Conservation (phyloP, 1,139 yeast species). For the Arxiozyma slooffiae region DNA sequence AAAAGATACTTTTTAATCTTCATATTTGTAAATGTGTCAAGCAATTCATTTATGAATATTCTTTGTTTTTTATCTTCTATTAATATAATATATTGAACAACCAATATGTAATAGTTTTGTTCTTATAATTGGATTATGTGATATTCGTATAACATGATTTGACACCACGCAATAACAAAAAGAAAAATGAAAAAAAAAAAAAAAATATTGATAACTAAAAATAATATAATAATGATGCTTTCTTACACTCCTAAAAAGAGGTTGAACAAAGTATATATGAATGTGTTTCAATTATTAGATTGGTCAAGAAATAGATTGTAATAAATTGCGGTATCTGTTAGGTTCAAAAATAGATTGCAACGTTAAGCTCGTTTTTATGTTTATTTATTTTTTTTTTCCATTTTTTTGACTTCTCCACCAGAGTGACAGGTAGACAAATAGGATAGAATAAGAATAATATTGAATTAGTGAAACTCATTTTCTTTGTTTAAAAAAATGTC, state of each 20-base stretch:
- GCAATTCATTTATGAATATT: neutral
- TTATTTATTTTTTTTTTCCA: neutral
- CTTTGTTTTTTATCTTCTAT: neutral
- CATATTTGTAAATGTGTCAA: no score
- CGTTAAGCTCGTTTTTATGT: no score
- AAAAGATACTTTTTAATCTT: no score
- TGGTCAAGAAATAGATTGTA: neutral
- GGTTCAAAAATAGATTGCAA: neutral
- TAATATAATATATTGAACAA: neutral
- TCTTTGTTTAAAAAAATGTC: conserved; percentile 11
- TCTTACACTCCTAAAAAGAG: neutral
- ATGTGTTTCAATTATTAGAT: neutral
- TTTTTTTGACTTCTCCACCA: no score
- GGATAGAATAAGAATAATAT: neutral
- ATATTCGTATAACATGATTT: neutral
- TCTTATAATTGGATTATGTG: neutral
- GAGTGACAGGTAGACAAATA: neutral
- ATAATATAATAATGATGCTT: neutral
- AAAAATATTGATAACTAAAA: neutral
- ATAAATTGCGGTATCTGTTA: neutral
- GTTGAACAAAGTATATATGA: neutral
- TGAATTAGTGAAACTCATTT: neutral
- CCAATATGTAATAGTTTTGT: neutral
- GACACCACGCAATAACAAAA: neutral
- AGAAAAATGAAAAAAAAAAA: neutral